These are phyloP conservation scores for Suillus decipiens DNA, from an alignment of 768 basidiomycete species.

Conservation along the genomic window DNA sequence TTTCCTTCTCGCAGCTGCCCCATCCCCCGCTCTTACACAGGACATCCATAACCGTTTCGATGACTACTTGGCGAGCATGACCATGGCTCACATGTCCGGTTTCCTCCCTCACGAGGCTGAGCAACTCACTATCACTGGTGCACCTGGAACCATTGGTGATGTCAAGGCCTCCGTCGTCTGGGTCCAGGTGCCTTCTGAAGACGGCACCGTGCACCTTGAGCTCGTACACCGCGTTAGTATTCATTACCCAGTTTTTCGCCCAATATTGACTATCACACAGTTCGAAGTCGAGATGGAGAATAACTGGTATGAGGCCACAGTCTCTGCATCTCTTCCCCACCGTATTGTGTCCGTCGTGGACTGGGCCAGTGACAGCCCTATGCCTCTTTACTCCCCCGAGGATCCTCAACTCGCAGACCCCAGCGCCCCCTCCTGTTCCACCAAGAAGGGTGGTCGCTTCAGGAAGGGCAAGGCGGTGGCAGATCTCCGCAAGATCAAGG, in stretches of 20 bases:
- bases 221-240: slow-evolving; percentile 57
- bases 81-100: slow-evolving; percentile 38
- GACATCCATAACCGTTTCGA: slow-evolving; percentile 50
- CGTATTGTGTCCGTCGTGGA: slow-evolving; percentile 88
- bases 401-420: slow-evolving; percentile 22
- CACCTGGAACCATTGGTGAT: slow-evolving; percentile 77
- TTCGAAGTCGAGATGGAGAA: slow-evolving; percentile 93
- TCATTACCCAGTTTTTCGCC: neutral
- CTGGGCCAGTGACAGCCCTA: slow-evolving; percentile 84
- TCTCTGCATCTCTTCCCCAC: slow-evolving; percentile 73
- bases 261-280: slow-evolving; percentile 33
- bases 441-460: slow-evolving; percentile 8
- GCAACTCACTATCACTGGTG: slow-evolving; percentile 50
- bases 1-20: slow-evolving; percentile 77
- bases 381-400: slow-evolving; percentile 36
- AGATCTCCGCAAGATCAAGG: slow-evolving; percentile 16
- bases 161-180: slow-evolving; percentile 83
- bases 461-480: slow-evolving; percentile 18
- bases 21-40: slow-evolving; percentile 45
- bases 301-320: slow-evolving; percentile 94
- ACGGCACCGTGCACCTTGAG: slow-evolving; percentile 59
- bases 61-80: slow-evolving; percentile 53
- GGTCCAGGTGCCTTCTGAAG: slow-evolving; percentile 72
- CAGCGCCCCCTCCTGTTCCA: slow-evolving; percentile 18
- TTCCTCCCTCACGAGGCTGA: slow-evolving; percentile 41